Evolutionary conservation across 2,329 filamentous ascomycete species (phyloP).

Genomic region (Penicillium sp.): DNA sequence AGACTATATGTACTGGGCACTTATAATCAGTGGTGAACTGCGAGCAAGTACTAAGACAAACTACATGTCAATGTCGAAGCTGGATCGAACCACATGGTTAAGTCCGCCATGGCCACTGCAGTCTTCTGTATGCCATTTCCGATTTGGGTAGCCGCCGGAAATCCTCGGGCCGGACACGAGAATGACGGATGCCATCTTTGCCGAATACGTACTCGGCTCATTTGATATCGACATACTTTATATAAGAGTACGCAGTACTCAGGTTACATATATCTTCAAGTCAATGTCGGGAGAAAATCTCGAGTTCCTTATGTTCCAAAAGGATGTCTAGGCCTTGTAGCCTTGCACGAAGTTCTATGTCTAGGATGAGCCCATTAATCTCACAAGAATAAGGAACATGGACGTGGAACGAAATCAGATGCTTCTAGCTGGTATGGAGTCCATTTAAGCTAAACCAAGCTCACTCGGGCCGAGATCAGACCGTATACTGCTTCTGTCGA

Average conservation of each 20-base stretch:
- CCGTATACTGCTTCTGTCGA: slow-evolving; percentile 14
- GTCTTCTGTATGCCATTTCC: background rate
- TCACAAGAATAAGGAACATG: background rate
- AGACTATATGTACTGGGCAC: background rate
- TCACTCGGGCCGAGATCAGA: background rate
- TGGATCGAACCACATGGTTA: background rate
- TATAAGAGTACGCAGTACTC: too few species aligned
- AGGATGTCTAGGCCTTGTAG: too few species aligned
- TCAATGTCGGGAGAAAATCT: too few species aligned
- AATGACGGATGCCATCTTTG: slow-evolving; percentile 1
- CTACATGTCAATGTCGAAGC: background rate
- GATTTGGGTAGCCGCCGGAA: slow-evolving; percentile 27
- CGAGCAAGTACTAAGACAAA: background rate
- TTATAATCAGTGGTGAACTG: background rate
- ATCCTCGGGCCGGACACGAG: slow-evolving; percentile 25
- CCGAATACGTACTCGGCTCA: background rate
- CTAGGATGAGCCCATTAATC: too few species aligned
- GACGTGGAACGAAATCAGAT: background rate
- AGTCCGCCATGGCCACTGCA: background rate
- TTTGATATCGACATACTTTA: too few species aligned
- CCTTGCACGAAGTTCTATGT: too few species aligned
- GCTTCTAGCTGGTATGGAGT: background rate
- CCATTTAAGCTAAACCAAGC: background rate
- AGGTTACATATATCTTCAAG: too few species aligned
- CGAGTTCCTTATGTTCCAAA: too few species aligned